Base-by-base conservation (phyloP, 2,329 filamentous ascomycete species). In the Fusarium marasasianum region DNA sequence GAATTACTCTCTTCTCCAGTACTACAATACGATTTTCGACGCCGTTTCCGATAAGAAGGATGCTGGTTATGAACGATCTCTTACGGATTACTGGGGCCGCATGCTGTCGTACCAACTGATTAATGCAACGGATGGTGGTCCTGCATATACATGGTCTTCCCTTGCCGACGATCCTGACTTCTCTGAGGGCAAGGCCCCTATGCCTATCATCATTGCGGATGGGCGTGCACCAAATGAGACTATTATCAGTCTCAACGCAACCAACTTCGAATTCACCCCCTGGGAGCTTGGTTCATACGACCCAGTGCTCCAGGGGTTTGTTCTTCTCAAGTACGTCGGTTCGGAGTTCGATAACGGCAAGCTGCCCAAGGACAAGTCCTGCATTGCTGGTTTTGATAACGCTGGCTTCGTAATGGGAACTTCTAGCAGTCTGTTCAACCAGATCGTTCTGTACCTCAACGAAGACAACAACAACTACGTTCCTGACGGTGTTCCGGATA, bases 81-180 rank as follows among this genome's bases (percentile, higher is more conserved):
- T 98, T 65, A 98, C 95, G 0, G 95, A 98, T 84, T 94, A 94
- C 81, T 97, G 95, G 92, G 94, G 93, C 35, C 92, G 95, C 66
- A 93, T 93, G 53, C 87, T 98, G n/a, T 92, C 92, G 3, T 97
- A 93, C 82, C 95, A 98, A 83, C 88, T 98, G 54, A 89, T 98
- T 80, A 93, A 96, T 79, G 92, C 90, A 11, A 87, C 87, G 3
- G 83, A 93, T 69, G 95, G 95, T 44, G 95, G 94, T 1, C 90
- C 92, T 20, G 87, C 86, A 20, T 95, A 92, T 78, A 98, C 95
- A 8, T 97, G 92, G 84, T 97, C 94, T 7, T 96, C 94, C 8
- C 85, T 86, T 76, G 84, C 81, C 83, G 76, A 84, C 48, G 80
- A 87, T 59, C 80, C 81, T 51, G 76, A 80, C 66, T 87, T 89